phyloP scores from a whole-genome alignment of 371 early-diverging fungal species.

The Quaeritorhiza haematococci region DNA sequence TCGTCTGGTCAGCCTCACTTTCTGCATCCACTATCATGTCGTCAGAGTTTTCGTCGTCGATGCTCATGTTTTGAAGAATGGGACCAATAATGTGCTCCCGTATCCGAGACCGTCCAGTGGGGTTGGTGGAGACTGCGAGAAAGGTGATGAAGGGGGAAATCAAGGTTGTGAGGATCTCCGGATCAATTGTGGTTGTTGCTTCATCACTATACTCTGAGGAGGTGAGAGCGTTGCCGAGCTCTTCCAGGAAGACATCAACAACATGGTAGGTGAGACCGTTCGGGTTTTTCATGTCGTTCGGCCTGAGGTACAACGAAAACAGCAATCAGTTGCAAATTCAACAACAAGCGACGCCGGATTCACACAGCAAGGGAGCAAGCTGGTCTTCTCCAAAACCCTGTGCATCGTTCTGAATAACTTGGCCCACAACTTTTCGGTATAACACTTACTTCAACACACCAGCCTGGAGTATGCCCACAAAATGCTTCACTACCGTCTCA shows the following conservation, averaged over 20 bases:
- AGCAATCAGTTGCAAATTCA: not conserved
- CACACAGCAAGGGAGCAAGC: not conserved
- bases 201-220: no score
- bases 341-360: not conserved
- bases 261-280: conserved; percentile 76
- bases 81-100: no score
- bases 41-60: no score
- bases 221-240: conserved; percentile 65
- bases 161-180: no score
- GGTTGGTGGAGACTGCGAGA: no score
- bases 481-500: conserved; percentile 49
- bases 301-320: conserved; percentile 30
- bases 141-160: no score
- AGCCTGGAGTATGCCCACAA: conserved; percentile 53
- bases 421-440: not conserved
- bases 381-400: not conserved
- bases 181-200: no score
- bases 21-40: no score
- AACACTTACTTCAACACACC: conserved; percentile 66
- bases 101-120: no score
- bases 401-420: no score
- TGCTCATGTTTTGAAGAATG: no score
- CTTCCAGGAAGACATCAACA: conserved; percentile 74
- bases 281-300: conserved; percentile 59
- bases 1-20: no score